A percentile compares a stretch with the other conserved stretches of the same genome.
Conservation (phyloP, 805 yeast species). For the Metschnikowia borealis region DNA sequence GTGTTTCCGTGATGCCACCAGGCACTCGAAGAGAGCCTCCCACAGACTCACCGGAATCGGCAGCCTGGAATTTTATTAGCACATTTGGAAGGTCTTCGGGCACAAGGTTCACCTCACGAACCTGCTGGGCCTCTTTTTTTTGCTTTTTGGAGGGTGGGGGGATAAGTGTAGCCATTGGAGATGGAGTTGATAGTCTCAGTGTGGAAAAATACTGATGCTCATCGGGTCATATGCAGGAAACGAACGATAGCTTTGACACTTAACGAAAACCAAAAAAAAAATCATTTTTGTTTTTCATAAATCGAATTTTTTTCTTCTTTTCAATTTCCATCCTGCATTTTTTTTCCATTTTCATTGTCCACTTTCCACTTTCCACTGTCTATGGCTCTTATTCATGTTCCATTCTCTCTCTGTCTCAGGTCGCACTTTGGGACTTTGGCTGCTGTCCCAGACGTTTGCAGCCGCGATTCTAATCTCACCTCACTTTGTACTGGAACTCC, state of each 20-base stretch:
- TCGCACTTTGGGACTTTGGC: background rate
- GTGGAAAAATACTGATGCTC: conserved; percentile 15
- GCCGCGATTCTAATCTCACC: background rate
- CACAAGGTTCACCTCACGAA: conserved; percentile 65
- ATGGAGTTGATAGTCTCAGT: background rate
- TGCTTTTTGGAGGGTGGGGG: conserved; percentile 95
- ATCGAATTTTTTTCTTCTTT: background rate
- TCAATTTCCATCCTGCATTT: no score
- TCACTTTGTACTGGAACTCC: background rate
- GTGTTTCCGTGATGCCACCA: conserved; percentile 78
- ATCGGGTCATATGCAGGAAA: conserved; percentile 8
- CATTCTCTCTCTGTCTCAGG: no score
- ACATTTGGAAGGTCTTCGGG: conserved; percentile 86
- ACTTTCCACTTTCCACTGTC: no score
- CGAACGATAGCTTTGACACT: no score
- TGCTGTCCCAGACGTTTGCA: background rate
- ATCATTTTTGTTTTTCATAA: background rate
- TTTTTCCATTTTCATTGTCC: background rate
- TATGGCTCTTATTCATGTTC: no score
- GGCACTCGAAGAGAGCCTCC: conserved; percentile 91
- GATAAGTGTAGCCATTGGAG: conserved; percentile 77
- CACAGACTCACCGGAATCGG: conserved; percentile 82
- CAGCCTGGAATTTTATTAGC: conserved; percentile 82
- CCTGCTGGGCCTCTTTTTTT: conserved; percentile 75
- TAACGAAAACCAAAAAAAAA: no score